Percentiles rank a stretch among this genome's conserved stretches.
These are phyloP conservation scores for Chamaenerion angustifolium DNA, from an alignment of 345 rosid genomes.

Conservation along the genomic window DNA sequence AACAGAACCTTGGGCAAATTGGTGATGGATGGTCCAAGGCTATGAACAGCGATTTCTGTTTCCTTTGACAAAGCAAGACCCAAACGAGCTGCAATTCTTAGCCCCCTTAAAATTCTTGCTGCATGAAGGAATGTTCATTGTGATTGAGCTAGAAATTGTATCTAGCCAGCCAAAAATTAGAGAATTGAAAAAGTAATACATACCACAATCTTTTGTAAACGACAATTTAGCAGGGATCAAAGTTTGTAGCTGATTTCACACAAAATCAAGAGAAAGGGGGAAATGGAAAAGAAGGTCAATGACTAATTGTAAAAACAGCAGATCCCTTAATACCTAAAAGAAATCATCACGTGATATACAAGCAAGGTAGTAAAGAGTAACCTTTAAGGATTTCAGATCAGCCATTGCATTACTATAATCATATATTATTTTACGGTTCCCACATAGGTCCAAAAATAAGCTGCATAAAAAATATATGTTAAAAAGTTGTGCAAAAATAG, in stretches of 20 bases:
- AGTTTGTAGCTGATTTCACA: slow-evolving; percentile 51
- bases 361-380: slow-evolving; percentile 16
- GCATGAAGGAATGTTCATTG: slow-evolving; percentile 9
- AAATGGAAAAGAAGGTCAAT: background rate
- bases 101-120: slow-evolving; percentile 89
- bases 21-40: slow-evolving; percentile 42
- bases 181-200: slow-evolving; percentile 14
- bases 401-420: slow-evolving; percentile 65
- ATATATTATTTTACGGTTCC: slow-evolving; percentile 25
- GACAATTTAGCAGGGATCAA: slow-evolving; percentile 62
- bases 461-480: slow-evolving; percentile 16
- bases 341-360: slow-evolving; percentile 1
- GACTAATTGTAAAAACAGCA: slow-evolving; percentile 5
- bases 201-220: slow-evolving; percentile 83
- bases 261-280: slow-evolving; percentile 4
- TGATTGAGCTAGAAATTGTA: slow-evolving; percentile 4
- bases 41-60: slow-evolving; percentile 42
- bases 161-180: background rate
- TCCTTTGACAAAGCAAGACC: slow-evolving; percentile 57
- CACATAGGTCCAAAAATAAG: slow-evolving; percentile 59
- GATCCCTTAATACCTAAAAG: background rate
- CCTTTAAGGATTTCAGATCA: slow-evolving; percentile 67
- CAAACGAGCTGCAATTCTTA: slow-evolving; percentile 85
- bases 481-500: background rate
- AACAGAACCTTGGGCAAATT: slow-evolving; percentile 50